Evolutionary conservation across 176 grass and related monocot species (phyloP).

Genomic region (Poa pratensis): DNA sequence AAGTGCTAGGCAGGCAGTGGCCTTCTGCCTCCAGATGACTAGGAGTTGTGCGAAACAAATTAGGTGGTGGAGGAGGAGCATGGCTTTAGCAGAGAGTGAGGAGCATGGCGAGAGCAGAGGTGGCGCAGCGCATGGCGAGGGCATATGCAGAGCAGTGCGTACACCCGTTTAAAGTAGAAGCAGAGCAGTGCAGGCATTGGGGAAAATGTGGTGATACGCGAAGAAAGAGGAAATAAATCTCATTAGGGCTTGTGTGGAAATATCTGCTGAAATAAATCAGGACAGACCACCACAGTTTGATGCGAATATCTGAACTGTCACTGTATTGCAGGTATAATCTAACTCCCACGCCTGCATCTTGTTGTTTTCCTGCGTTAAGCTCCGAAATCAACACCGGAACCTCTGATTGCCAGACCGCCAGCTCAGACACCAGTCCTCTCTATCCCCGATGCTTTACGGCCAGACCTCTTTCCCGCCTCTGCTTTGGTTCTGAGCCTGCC

Average conservation of each 20-base stretch:
- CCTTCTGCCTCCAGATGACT: not conserved
- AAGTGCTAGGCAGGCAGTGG: not conserved
- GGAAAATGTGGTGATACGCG: not conserved
- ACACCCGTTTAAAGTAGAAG: not conserved
- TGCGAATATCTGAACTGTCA: not conserved
- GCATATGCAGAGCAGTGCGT: not conserved
- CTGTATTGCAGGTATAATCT: not conserved
- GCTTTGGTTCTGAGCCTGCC: not conserved
- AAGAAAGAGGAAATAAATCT: not conserved
- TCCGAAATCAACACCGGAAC: not conserved
- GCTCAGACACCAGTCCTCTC: not conserved
- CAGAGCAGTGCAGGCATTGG: not conserved
- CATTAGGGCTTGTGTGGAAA: not conserved
- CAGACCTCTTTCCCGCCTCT: not conserved
- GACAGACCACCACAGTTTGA: not conserved
- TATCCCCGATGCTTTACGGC: not conserved
- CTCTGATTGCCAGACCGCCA: not conserved
- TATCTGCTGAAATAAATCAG: conserved; percentile 3
- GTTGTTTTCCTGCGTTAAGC: not conserved
- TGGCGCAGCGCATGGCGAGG: not conserved
- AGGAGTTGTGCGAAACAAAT: not conserved
- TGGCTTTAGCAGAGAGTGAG: not conserved
- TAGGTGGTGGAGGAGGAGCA: not conserved
- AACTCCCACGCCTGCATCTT: not conserved
- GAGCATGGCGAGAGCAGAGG: not conserved